These are phyloP conservation scores for Sordariomycetes sp. DNA, from an alignment of 2,329 filamentous ascomycete genomes.

Conservation along the genomic window DNA sequence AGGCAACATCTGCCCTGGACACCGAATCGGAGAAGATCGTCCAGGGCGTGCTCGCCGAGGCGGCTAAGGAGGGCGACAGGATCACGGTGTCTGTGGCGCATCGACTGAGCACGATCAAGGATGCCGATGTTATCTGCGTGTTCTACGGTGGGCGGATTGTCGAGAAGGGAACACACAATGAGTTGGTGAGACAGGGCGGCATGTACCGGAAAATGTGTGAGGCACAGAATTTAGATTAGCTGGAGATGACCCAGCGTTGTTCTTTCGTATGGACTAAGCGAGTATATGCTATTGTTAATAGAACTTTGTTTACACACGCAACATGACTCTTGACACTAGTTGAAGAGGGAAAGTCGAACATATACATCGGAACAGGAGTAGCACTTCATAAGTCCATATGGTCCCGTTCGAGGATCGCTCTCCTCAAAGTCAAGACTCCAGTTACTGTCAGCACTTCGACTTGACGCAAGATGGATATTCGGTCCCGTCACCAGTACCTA, in stretches of 20 bases:
- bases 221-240: constrained; percentile 19
- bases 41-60: constrained; percentile 69
- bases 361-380: too few relatives aligned
- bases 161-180: constrained; percentile 47
- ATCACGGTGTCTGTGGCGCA: constrained; percentile 95
- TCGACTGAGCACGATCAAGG: constrained; percentile 81
- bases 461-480: too few relatives aligned
- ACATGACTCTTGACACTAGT: too few relatives aligned
- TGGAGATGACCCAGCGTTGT: background rate
- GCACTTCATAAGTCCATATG: too few relatives aligned
- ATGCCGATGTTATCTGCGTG: constrained; percentile 52
- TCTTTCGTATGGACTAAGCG: too few relatives aligned
- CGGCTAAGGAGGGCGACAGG: constrained; percentile 69
- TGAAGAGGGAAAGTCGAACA: too few relatives aligned
- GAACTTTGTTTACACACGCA: too few relatives aligned
- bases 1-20: constrained; percentile 85
- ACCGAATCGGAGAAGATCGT: constrained; percentile 93
- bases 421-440: too few relatives aligned
- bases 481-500: too few relatives aligned
- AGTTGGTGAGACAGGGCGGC: constrained; percentile 37
- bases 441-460: too few relatives aligned
- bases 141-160: constrained; percentile 47
- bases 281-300: too few relatives aligned
- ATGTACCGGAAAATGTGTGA: constrained; percentile 41
- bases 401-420: too few relatives aligned